Percentiles rank a stretch among this genome's conserved stretches.
These are phyloP conservation scores for Sphagnurus paluster DNA, from an alignment of 1,284 basidiomycete genomes.

Conservation along the genomic window DNA sequence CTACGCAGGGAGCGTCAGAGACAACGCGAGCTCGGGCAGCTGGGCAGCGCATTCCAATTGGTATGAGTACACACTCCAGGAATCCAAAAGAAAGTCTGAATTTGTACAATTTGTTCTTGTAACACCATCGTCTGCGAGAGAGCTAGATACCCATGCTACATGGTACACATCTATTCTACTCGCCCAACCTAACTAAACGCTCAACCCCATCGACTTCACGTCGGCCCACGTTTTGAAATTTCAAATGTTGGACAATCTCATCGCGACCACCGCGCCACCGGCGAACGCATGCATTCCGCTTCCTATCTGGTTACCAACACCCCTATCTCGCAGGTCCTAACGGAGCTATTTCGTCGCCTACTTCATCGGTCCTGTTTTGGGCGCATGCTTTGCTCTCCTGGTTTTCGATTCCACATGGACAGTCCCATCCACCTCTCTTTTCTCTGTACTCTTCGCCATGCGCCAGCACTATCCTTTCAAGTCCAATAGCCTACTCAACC, in stretches of 20 bases:
- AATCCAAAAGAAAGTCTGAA: slow-evolving; percentile 6
- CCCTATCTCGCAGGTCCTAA: no score
- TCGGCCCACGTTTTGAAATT: no score
- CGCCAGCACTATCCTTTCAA: slow-evolving; percentile 4
- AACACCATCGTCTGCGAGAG: slow-evolving; percentile 14
- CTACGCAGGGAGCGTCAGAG: slow-evolving; percentile 27
- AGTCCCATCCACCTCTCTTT: not conserved
- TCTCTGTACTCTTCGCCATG: slow-evolving; percentile 8
- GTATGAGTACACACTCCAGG: slow-evolving; percentile 30
- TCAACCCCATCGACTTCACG: no score
- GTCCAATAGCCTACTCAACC: slow-evolving; percentile 6
- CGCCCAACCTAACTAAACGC: no score
- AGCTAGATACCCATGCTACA: no score
- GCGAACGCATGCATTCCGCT: no score
- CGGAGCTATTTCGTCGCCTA: not conserved
- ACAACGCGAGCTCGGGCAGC: slow-evolving; percentile 24
- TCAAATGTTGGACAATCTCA: no score
- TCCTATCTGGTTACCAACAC: no score
- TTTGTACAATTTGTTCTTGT: slow-evolving; percentile 13
- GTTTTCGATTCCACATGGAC: slow-evolving; percentile 4
- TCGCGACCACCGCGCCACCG: no score
- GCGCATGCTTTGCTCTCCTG: slow-evolving; percentile 4
- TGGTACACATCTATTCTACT: no score
- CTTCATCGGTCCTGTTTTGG: not conserved
- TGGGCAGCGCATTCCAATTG: slow-evolving; percentile 66